These are phyloP conservation scores for Geum urbanum DNA, from an alignment of 306 rosid genomes.

Conservation along the genomic window DNA sequence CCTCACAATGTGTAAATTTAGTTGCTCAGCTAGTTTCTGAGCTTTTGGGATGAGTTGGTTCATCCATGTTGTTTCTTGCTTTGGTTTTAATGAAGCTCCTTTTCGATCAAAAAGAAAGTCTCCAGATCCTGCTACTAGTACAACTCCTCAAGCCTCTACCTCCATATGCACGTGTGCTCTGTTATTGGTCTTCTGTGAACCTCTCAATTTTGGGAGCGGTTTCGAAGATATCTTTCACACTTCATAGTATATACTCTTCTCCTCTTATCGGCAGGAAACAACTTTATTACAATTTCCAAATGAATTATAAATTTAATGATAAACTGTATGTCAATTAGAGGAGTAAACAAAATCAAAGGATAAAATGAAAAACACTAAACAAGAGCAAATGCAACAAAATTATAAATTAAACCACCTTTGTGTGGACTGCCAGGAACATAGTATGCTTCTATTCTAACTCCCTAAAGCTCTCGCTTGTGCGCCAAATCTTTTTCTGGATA, in stretches of 20 bases:
- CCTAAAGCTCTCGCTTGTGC: slow-evolving; percentile 74
- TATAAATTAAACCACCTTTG: slow-evolving; percentile 18
- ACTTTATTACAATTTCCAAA: slow-evolving; percentile 24
- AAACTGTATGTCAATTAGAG: slow-evolving; percentile 13
- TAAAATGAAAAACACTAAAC: not conserved
- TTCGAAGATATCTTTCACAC: not conserved
- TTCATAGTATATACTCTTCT: not conserved
- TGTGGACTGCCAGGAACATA: slow-evolving; percentile 5
- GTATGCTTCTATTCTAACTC: slow-evolving; percentile 46
- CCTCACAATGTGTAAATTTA: no score
- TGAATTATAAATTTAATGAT: slow-evolving; percentile 10
- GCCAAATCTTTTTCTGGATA: slow-evolving; percentile 89
- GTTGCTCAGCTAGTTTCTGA: no score
- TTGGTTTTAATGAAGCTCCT: no score
- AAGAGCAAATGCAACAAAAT: slow-evolving; percentile 27
- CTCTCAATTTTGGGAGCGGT: no score
- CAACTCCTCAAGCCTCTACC: no score
- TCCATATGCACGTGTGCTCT: no score
- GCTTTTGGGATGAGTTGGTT: no score
- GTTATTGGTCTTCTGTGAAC: no score
- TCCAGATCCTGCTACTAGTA: no score
- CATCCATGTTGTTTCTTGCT: no score
- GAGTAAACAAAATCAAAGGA: slow-evolving; percentile 3
- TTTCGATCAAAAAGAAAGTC: no score
- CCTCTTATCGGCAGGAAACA: slow-evolving; percentile 1